Conservation (phyloP, 1,139 yeast genomes). For the Zygosaccharomyces sapae region DNA sequence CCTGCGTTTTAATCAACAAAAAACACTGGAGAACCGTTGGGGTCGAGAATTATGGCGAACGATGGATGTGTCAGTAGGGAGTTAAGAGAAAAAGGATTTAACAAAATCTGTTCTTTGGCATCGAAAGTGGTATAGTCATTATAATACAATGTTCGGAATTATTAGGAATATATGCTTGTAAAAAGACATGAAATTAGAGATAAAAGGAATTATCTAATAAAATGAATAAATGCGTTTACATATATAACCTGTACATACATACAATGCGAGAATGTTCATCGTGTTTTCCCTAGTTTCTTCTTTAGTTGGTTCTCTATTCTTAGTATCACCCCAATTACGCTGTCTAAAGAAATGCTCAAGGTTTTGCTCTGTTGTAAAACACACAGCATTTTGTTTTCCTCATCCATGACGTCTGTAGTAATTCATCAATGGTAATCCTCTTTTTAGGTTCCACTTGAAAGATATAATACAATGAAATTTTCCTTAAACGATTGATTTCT, state of each 20-base stretch:
- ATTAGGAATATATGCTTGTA: background rate
- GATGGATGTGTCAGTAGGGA: slow-evolving; percentile 81
- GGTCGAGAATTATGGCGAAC: slow-evolving; percentile 79
- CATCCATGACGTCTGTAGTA: slow-evolving; percentile 51
- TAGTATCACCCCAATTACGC: background rate
- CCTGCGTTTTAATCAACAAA: slow-evolving; percentile 92
- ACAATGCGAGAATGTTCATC: slow-evolving; percentile 9
- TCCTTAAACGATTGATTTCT: slow-evolving; percentile 42
- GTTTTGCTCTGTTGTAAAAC: slow-evolving; percentile 22
- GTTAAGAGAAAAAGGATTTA: slow-evolving; percentile 74
- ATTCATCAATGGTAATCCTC: slow-evolving; percentile 43
- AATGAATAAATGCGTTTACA: slow-evolving; percentile 3
- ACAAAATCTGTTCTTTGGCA: slow-evolving; percentile 86
- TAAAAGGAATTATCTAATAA: background rate
- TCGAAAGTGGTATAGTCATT: slow-evolving; percentile 30
- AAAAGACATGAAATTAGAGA: too few species aligned
- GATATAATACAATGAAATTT: slow-evolving; percentile 51
- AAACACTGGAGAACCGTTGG: slow-evolving; percentile 84
- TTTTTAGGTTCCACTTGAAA: slow-evolving; percentile 52
- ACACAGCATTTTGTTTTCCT: slow-evolving; percentile 46
- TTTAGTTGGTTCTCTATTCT: slow-evolving; percentile 7
- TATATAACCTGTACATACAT: slow-evolving; percentile 13
- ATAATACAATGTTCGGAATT: background rate
- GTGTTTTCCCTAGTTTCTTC: slow-evolving; percentile 1
- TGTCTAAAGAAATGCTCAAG: background rate